These are phyloP conservation scores for Musa troglodytarum DNA, from an alignment of 176 grass and related monocot species.

Conservation along the genomic window DNA sequence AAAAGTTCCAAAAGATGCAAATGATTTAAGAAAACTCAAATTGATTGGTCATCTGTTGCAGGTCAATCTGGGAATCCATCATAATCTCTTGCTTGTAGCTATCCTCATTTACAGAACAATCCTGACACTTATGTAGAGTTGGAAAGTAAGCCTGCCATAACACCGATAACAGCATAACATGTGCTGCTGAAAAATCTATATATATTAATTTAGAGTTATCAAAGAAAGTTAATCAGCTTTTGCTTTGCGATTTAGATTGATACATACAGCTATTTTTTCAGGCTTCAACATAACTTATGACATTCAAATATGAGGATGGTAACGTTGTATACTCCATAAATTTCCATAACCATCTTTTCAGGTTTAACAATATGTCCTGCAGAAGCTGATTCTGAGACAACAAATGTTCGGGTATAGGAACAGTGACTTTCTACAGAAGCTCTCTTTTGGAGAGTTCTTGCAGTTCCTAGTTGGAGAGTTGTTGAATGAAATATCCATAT, in stretches of 20 bases:
- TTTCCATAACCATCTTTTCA: background rate
- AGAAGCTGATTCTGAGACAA: background rate
- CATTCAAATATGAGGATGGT: background rate
- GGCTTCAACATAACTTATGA: too few relatives aligned
- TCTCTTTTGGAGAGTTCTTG: background rate
- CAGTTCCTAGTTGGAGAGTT: background rate
- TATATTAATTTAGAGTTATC: background rate
- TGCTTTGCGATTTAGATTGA: background rate
- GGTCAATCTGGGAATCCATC: too few relatives aligned
- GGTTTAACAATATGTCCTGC: background rate
- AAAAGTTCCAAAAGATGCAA: background rate
- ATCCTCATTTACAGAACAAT: too few relatives aligned
- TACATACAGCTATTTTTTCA: background rate
- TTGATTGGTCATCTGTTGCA: background rate
- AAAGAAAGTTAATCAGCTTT: background rate
- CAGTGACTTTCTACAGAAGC: background rate
- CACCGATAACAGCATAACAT: background rate
- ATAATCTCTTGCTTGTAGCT: too few relatives aligned
- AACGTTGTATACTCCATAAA: background rate
- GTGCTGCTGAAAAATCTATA: background rate
- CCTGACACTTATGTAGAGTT: too few relatives aligned
- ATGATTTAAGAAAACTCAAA: background rate
- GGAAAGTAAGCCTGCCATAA: background rate
- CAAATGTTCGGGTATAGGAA: background rate
- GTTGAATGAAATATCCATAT: background rate